These are phyloP conservation scores for Globisporangium canariense DNA, from an alignment of 352 stramenopile genomes.

Conservation along the genomic window DNA sequence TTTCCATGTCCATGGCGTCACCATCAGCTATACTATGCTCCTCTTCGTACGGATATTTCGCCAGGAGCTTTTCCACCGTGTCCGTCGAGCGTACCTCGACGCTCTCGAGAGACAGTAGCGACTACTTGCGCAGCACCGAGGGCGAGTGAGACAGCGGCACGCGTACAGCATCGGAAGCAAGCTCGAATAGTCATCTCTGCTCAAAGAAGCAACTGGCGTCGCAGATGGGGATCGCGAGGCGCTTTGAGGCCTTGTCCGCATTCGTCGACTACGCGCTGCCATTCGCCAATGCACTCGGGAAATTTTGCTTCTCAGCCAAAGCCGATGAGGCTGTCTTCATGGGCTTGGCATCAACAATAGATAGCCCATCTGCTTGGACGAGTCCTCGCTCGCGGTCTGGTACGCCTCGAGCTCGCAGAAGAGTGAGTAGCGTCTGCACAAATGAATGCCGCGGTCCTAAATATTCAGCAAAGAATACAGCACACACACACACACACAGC, in stretches of 20 bases:
- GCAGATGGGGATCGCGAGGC: conserved; percentile 29
- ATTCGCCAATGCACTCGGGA: conserved; percentile 13
- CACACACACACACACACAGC: not conserved
- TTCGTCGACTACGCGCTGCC: conserved; percentile 2
- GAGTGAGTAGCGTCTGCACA: conserved; percentile 35
- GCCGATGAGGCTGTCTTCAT: conserved; percentile 16
- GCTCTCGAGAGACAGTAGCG: conserved; percentile 20
- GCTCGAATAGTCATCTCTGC: conserved; percentile 2
- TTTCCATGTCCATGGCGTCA: conserved; percentile 35
- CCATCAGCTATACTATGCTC: not conserved
- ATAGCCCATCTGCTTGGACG: conserved; percentile 40
- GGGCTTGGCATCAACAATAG: conserved; percentile 39
- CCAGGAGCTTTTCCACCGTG: conserved; percentile 43
- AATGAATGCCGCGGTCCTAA: too few species aligned
- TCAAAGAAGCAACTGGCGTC: conserved; percentile 19
- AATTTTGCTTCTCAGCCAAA: conserved; percentile 17
- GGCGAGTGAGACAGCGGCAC: conserved; percentile 47
- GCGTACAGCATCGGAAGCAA: conserved; percentile 13
- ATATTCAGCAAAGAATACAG: not conserved
- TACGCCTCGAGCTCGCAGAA: conserved; percentile 81
- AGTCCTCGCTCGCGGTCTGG: conserved; percentile 41
- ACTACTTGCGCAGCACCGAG: conserved; percentile 29
- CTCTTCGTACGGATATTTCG: conserved; percentile 32
- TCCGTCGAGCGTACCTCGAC: conserved; percentile 37
- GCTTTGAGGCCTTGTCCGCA: conserved; percentile 31